Conservation (phyloP, 2,329 filamentous ascomycete species). For the Fusarium chaquense region DNA sequence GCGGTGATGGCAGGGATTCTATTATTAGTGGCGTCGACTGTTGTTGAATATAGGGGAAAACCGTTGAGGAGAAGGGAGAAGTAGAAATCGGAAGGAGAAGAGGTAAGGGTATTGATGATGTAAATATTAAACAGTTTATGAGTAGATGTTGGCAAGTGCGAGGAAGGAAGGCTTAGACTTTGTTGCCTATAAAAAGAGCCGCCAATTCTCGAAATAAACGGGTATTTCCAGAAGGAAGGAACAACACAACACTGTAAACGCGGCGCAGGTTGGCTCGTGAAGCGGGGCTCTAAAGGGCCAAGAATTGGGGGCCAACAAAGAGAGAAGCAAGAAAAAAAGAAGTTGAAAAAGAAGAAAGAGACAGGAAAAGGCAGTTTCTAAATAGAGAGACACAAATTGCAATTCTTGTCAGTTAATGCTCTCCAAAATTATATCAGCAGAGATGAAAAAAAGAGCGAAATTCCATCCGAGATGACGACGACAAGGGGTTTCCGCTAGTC, state of each 20-base stretch:
- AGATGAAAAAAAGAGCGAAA: slow-evolving; percentile 16
- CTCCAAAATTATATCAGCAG: slow-evolving; percentile 11
- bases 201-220: slow-evolving; percentile 3
- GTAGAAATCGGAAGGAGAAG: not conserved
- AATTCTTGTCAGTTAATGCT: not conserved
- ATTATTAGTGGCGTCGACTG: slow-evolving; percentile 17
- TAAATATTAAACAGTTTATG: not conserved
- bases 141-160: not conserved
- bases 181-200: slow-evolving; percentile 11
- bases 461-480: slow-evolving; percentile 33
- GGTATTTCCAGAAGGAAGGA: slow-evolving; percentile 2
- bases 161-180: not conserved
- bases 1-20: slow-evolving; percentile 23
- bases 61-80: not conserved
- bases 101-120: not conserved
- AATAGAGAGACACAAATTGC: not conserved
- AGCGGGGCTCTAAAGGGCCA: slow-evolving; percentile 22
- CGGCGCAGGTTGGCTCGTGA: slow-evolving; percentile 35
- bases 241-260: slow-evolving; percentile 3
- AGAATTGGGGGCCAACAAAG: slow-evolving; percentile 23
- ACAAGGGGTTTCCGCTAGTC: slow-evolving; percentile 19
- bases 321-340: not conserved
- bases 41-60: slow-evolving; percentile 24
- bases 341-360: not conserved
- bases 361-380: not conserved